A percentile compares a stretch with the other conserved stretches of the same genome.
Evolutionary conservation across 495 filamentous ascomycete species (phyloP).

Genomic region (Aspergillus egyptiacus): DNA sequence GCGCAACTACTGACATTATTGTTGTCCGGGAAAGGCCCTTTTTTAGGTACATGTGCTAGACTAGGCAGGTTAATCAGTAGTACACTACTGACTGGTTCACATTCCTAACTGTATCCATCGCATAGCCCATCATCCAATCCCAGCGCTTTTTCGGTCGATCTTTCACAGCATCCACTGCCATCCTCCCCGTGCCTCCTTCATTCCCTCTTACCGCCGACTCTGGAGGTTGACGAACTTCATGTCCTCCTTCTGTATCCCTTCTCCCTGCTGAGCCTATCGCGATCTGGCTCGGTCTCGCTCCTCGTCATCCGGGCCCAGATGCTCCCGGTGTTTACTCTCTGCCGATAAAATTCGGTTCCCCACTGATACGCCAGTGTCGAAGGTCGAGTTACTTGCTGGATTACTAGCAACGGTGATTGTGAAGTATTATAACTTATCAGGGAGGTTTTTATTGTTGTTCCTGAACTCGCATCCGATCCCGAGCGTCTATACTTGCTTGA

Average conservation of each 20-base stretch:
- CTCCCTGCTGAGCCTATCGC: constrained; percentile 12
- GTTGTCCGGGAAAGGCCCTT: constrained; percentile 11
- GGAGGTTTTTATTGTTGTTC: neutral
- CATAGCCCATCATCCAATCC: constrained; percentile 18
- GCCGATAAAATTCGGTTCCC: constrained; percentile 3
- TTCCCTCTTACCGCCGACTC: constrained; percentile 13
- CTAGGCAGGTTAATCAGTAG: too few relatives aligned
- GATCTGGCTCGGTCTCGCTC: neutral
- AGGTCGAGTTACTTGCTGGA: neutral
- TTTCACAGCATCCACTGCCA: constrained; percentile 13
- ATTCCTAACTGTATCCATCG: constrained; percentile 20
- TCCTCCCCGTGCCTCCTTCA: constrained; percentile 16
- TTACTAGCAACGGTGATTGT: neutral
- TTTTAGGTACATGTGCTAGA: too few relatives aligned
- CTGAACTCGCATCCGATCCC: neutral
- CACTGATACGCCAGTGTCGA: neutral
- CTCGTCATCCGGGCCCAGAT: neutral
- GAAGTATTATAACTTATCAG: neutral
- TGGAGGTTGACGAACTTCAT: constrained; percentile 16
- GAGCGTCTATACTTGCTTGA: neutral
- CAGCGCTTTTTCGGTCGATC: constrained; percentile 11
- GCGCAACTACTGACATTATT: constrained; percentile 15
- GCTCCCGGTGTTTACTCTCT: constrained; percentile 5
- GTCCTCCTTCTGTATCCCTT: constrained; percentile 14
- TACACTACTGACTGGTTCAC: too few relatives aligned